Conservation (phyloP, 1,284 basidiomycete genomes). For the Ceratobasidium theobromae region DNA sequence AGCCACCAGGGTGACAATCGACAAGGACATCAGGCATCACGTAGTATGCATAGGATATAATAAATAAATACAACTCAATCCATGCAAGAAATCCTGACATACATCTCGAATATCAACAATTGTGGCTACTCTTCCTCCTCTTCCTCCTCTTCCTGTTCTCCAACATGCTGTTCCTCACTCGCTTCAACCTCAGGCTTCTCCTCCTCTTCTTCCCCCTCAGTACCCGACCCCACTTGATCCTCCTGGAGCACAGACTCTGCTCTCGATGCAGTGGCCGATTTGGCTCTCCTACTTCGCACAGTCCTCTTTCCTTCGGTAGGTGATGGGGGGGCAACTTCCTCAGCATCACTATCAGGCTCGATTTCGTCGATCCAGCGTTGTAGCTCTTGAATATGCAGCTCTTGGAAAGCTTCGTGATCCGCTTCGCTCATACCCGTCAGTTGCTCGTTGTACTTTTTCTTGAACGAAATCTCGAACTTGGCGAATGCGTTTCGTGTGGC, state of each 20-base stretch:
- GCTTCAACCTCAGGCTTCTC: background rate
- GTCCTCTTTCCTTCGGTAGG: background rate
- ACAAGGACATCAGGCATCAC: too few species aligned
- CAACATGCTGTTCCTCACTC: background rate
- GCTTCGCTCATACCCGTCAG: constrained; percentile 41
- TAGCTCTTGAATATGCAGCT: constrained; percentile 14
- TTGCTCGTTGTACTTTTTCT: constrained; percentile 59
- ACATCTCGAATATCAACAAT: background rate
- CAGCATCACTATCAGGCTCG: constrained; percentile 20
- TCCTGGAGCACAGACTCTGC: background rate
- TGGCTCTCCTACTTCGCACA: background rate
- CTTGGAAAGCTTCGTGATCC: constrained; percentile 14
- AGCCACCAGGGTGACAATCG: too few species aligned
- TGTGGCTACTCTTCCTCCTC: constrained; percentile 8
- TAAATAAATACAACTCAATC: constrained; percentile 9
- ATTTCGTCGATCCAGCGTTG: constrained; percentile 15
- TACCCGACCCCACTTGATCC: background rate
- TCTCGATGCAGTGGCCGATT: background rate
- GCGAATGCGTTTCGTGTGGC: constrained; percentile 68
- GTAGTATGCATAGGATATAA: background rate
- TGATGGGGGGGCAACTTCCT: constrained; percentile 6
- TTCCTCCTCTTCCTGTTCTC: background rate
- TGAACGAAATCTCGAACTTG: constrained; percentile 62
- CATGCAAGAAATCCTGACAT: background rate
- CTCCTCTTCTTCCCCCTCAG: constrained; percentile 4